Percentiles rank a stretch among this genome's conserved stretches.
Conservation (phyloP, 2,329 filamentous ascomycete species). For the Didymellaceae sp. region DNA sequence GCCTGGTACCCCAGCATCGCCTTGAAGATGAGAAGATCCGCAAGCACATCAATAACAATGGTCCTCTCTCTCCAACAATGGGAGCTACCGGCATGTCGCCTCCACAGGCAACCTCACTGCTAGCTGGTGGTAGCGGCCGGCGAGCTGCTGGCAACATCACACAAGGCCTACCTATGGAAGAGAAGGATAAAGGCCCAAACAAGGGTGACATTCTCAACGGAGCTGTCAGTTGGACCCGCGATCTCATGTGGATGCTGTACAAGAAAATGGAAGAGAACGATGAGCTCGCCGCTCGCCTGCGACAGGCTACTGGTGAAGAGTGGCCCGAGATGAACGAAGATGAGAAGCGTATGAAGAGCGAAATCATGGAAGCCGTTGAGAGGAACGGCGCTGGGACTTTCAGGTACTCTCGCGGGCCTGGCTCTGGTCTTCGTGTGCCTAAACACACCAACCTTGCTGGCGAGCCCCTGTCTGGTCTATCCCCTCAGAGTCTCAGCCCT, state of each 20-base stretch:
- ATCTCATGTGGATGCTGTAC: constrained; percentile 96
- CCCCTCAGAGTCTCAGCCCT: constrained; percentile 63
- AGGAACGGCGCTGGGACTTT: constrained; percentile 80
- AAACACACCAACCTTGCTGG: constrained; percentile 92
- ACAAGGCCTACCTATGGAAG: constrained; percentile 88
- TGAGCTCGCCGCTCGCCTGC: constrained; percentile 73
- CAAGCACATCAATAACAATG: constrained; percentile 92
- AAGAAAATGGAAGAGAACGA: constrained; percentile 89
- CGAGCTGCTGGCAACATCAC: constrained; percentile 87
- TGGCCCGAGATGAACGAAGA: constrained; percentile 72
- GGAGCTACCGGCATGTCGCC: constrained; percentile 71
- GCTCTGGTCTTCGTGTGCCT: constrained; percentile 87
- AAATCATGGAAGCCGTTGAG: constrained; percentile 84
- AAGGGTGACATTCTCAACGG: constrained; percentile 99
- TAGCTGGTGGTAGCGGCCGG: constrained; percentile 83
- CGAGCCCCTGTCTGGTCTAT: constrained; percentile 67
- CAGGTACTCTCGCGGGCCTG: constrained; percentile 81
- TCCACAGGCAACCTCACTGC: constrained; percentile 82
- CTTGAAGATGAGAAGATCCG: constrained; percentile 97
- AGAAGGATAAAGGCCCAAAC: constrained; percentile 98
- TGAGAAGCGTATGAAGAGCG: constrained; percentile 92
- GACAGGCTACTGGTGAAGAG: constrained; percentile 54
- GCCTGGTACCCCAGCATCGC: constrained; percentile 88
- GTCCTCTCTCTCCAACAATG: constrained; percentile 83
- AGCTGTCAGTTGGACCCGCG: constrained; percentile 94